Base-by-base conservation (phyloP, 805 yeast species). In the Ogataea glucozyma region DNA sequence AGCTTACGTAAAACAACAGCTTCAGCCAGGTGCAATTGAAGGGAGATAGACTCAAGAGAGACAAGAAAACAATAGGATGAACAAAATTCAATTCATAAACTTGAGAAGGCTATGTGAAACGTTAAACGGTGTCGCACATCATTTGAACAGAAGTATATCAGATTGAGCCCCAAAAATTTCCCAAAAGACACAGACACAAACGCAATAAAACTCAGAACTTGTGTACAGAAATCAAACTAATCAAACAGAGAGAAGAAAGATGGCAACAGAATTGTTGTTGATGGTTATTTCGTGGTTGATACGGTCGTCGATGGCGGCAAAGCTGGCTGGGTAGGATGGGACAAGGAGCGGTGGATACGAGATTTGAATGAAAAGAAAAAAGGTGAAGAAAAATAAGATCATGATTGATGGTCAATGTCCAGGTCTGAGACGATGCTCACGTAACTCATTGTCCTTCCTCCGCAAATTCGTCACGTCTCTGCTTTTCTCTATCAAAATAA, bases 401-500 rank as follows among this genome's bases (percentile, higher is more conserved):
- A 5, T 27, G 20, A 16, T 27, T 43, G 29, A 30, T 24, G 18
- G 27, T 26, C 26, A 34, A 24, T 37, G 39, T 39, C 37, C 42
- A 34, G 18, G 16, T 18, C 12, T 10, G 39, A 19, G 24, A 21
- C 18, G 21, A 20, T 23, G 26, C 11, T 16, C 16, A 16, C 6
- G 23, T 6, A 14, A 26, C 6, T 41, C 38, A 33, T 22, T 38
- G 31, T 31, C 27, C 41, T 16, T 34, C 40, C 16, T 46, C 51
- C 38, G 41, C 32, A 30, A 39, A 39, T 24, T 51, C 52, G 27
- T 53, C 47, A 42, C 65, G 58, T 53, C 65, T 60, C 43, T 54
- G 58, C 54, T 73, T 75, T 58, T 79, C 85, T 51, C 78, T 67
- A 51, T 80, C 83, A 56, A 75, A 70, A 51, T 76, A 80, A 55